These are phyloP conservation scores for Phytophthora ramorum DNA, from an alignment of 352 stramenopile genomes.

Conservation along the genomic window DNA sequence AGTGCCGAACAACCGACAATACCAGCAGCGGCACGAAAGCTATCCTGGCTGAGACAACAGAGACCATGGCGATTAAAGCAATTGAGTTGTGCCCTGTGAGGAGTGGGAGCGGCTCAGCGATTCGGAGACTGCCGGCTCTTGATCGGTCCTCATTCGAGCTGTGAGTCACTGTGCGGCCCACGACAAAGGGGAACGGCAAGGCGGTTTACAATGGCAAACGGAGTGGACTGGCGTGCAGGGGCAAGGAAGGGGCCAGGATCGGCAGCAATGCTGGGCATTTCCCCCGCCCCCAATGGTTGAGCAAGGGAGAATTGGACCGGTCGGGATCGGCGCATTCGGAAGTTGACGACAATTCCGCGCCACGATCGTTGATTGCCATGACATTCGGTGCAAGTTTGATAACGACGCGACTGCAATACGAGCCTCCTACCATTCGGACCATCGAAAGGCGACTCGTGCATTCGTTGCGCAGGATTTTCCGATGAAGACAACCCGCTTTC, in stretches of 20 bases:
- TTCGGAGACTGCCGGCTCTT: conserved; percentile 23
- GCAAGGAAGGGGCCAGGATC: conserved; percentile 29
- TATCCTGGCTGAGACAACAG: conserved; percentile 18
- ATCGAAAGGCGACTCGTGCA: conserved; percentile 5
- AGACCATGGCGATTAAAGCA: conserved; percentile 17
- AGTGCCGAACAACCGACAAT: conserved; percentile 17
- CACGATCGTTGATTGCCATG: conserved; percentile 24
- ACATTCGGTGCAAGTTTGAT: conserved; percentile 10
- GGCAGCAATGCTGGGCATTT: conserved; percentile 18
- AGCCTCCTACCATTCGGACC: conserved; percentile 3
- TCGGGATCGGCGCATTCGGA: conserved; percentile 19
- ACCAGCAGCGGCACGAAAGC: conserved; percentile 18
- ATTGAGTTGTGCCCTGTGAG: background rate
- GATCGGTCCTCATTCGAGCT: conserved; percentile 18
- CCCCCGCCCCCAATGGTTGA: conserved; percentile 5
- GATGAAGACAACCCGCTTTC: background rate
- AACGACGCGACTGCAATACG: conserved; percentile 11
- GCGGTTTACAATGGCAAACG: conserved; percentile 16
- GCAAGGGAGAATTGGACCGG: conserved; percentile 6
- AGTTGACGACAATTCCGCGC: conserved; percentile 1
- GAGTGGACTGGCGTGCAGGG: conserved; percentile 8
- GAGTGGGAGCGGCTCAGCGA: conserved; percentile 10
- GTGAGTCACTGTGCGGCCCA: no score
- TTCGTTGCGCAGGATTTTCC: conserved; percentile 12
- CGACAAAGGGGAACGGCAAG: conserved; percentile 14